These are phyloP conservation scores for Pichia cabralensis DNA, from an alignment of 805 yeast genomes.

Conservation along the genomic window DNA sequence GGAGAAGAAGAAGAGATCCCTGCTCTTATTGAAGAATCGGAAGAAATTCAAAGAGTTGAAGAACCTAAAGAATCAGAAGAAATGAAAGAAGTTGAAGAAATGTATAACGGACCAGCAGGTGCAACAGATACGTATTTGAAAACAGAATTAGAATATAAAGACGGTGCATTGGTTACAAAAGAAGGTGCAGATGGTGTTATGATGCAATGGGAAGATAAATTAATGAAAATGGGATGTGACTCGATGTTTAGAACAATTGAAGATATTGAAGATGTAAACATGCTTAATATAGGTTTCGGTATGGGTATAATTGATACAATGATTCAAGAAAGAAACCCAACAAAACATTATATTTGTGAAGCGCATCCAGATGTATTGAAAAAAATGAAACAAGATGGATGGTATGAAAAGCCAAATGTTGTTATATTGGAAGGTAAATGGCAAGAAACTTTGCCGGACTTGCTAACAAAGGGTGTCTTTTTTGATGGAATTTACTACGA, in stretches of 20 bases:
- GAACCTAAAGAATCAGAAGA: conserved; percentile 1
- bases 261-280: conserved; percentile 30
- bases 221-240: conserved; percentile 76
- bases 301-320: conserved; percentile 90
- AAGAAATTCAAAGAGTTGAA: conserved; percentile 1
- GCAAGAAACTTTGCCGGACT: conserved; percentile 69
- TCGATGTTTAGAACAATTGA: conserved; percentile 45
- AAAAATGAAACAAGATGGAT: conserved; percentile 63
- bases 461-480: conserved; percentile 56
- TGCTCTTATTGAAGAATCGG: neutral
- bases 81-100: conserved; percentile 10
- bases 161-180: conserved; percentile 61
- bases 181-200: conserved; percentile 81
- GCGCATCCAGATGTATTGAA: conserved; percentile 87
- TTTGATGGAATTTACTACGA: conserved; percentile 92
- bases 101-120: conserved; percentile 45
- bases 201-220: conserved; percentile 92
- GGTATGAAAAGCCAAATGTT: conserved; percentile 70
- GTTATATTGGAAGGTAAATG: conserved; percentile 79
- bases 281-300: conserved; percentile 88
- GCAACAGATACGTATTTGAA: conserved; percentile 55
- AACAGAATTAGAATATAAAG: conserved; percentile 58
- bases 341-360: conserved; percentile 79
- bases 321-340: conserved; percentile 50
- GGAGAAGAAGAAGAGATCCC: neutral